phyloP scores from a whole-genome alignment of 2,329 filamentous ascomycete species.

The Amesomyces nigricolor region DNA sequence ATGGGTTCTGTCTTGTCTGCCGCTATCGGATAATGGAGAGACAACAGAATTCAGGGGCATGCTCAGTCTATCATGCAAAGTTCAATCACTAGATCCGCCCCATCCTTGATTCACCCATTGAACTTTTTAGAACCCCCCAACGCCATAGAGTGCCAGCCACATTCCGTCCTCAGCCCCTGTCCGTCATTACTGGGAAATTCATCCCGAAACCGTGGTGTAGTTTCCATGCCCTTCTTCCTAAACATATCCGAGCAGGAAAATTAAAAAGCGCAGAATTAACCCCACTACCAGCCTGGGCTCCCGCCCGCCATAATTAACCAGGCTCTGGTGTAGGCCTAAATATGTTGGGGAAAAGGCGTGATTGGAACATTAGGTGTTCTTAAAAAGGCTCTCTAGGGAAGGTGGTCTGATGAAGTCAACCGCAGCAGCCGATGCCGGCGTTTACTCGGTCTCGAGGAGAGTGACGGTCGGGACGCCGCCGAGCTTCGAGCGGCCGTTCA shows the following conservation, averaged over 20 bases:
- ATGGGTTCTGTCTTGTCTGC: background rate
- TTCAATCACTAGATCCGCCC: constrained; percentile 1
- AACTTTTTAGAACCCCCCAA: constrained; percentile 15
- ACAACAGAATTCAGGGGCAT: background rate
- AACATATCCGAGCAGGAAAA: background rate
- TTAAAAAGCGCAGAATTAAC: constrained; percentile 2
- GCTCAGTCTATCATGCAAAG: constrained; percentile 12
- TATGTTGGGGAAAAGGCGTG: background rate
- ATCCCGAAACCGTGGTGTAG: background rate
- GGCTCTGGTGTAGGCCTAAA: constrained; percentile 2
- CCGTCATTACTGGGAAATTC: constrained; percentile 3
- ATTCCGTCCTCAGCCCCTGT: background rate
- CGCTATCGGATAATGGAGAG: background rate
- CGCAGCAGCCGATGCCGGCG: constrained; percentile 3
- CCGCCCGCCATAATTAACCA: constrained; percentile 14
- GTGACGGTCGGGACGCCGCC: constrained; percentile 72
- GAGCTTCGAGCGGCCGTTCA: constrained; percentile 88
- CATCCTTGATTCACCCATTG: background rate
- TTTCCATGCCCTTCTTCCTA: background rate
- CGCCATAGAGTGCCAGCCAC: constrained; percentile 14
- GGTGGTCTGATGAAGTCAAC: constrained; percentile 1
- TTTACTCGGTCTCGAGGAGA: constrained; percentile 54
- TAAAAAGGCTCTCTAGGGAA: background rate
- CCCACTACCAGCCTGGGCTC: constrained; percentile 1
- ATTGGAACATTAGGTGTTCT: background rate